Conservation (phyloP, 371 early-diverging fungal species). For the Rhizomucor miehei region DNA sequence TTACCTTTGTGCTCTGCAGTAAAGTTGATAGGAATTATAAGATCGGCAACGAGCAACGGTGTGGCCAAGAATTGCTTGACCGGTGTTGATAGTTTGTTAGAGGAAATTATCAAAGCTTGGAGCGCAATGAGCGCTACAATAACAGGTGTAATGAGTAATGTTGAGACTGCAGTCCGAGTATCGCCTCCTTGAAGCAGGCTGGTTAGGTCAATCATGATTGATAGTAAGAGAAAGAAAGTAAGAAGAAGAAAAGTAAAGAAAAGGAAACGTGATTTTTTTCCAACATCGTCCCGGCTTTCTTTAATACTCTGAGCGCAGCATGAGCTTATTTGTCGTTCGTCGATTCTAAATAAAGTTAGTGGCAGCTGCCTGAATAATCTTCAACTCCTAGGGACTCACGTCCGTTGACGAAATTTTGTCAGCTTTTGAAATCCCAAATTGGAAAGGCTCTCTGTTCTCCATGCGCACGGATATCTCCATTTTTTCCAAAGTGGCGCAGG, state of each 20-base stretch:
- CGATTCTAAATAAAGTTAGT: no score
- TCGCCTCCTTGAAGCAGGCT: conserved; percentile 7
- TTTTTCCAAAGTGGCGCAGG: no score
- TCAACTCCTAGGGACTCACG: no score
- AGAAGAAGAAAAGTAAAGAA: not conserved
- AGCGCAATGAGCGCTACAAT: conserved; percentile 12
- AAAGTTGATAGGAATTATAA: conserved; percentile 26
- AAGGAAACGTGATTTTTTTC: not conserved
- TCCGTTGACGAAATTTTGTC: no score
- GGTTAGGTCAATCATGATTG: conserved; percentile 1
- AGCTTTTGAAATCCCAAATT: no score
- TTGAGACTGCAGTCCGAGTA: conserved; percentile 9
- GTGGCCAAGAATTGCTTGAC: conserved; percentile 31
- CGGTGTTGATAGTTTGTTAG: conserved; percentile 8
- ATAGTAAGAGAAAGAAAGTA: not conserved
- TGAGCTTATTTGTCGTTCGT: no score
- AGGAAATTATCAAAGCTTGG: conserved; percentile 14
- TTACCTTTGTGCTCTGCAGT: conserved; percentile 23
- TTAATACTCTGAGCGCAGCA: no score
- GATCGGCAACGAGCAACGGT: conserved; percentile 23
- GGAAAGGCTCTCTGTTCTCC: no score
- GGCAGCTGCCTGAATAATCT: no score
- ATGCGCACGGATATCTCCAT: no score
- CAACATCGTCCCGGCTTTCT: not conserved
- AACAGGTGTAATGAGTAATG: not conserved